A percentile compares a stretch with the other conserved stretches of the same genome.
phyloP scores from a whole-genome alignment of 371 early-diverging fungal species.

The Mortierella sp. region DNA sequence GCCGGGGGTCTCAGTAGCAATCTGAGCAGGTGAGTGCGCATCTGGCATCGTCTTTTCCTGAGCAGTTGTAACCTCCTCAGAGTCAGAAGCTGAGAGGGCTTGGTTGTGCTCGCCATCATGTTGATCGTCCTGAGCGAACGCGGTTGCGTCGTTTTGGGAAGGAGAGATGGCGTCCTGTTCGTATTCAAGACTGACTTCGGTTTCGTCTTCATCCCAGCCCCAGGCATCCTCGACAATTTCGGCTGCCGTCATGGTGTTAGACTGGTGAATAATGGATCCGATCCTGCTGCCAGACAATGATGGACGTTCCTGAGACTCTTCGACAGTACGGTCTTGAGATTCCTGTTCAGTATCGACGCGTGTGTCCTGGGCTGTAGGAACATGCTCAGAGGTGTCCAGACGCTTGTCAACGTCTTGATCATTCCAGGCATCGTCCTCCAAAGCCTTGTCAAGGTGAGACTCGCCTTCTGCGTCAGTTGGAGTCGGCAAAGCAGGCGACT shows the following conservation, averaged over 20 bases:
- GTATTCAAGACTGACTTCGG: slow-evolving; percentile 18
- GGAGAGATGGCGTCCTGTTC: slow-evolving; percentile 3
- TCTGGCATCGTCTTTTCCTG: neutral
- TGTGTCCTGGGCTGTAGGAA: neutral
- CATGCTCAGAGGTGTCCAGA: neutral
- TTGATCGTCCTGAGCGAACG: neutral
- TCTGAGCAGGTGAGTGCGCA: neutral
- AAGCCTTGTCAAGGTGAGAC: slow-evolving; percentile 17
- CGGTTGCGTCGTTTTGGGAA: neutral
- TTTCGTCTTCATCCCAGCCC: slow-evolving; percentile 51
- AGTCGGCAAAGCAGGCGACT: neutral
- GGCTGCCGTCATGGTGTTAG: neutral
- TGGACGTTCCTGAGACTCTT: neutral
- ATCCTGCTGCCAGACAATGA: slow-evolving; percentile 6
- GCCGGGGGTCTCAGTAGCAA: neutral
- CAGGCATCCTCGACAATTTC: slow-evolving; percentile 31
- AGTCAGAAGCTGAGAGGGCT: neutral
- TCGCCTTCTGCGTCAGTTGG: neutral
- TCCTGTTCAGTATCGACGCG: neutral
- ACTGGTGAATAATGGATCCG: slow-evolving; percentile 16
- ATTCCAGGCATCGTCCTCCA: slow-evolving; percentile 25
- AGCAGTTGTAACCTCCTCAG: neutral
- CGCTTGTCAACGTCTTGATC: neutral
- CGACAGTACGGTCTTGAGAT: neutral
- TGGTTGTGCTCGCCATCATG: neutral